These are phyloP conservation scores for Diaporthe ampelina DNA, from an alignment of 2,329 filamentous ascomycete genomes.

Conservation along the genomic window DNA sequence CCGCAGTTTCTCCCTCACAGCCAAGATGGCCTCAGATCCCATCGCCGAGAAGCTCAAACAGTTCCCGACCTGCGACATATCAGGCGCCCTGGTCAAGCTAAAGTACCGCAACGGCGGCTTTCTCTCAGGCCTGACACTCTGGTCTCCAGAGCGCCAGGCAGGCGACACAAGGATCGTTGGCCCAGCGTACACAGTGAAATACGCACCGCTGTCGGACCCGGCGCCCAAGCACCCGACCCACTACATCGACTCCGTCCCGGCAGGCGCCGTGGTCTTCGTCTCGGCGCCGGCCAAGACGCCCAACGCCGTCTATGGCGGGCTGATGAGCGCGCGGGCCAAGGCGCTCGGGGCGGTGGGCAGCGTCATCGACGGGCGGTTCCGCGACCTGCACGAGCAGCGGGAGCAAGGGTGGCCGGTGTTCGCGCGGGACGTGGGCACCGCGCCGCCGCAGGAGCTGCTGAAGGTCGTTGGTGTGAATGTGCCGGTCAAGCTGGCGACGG, in stretches of 20 bases:
- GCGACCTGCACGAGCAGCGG: constrained; percentile 67
- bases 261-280: constrained; percentile 63
- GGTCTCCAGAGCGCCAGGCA: constrained; percentile 64
- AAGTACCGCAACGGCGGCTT: constrained; percentile 65
- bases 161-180: constrained; percentile 67
- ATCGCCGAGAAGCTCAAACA: constrained; percentile 50
- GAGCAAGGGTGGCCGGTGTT: constrained; percentile 62
- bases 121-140: constrained; percentile 66
- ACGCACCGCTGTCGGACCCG: constrained; percentile 61
- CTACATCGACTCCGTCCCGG: constrained; percentile 66
- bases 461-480: constrained; percentile 60
- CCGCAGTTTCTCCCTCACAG: constrained; percentile 2
- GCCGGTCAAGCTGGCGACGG: constrained; percentile 54
- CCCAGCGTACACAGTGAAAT: constrained; percentile 68
- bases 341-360: constrained; percentile 60
- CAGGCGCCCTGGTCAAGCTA: constrained; percentile 66
- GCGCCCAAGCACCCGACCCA: constrained; percentile 60
- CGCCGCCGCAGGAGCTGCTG: constrained; percentile 57
- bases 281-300: constrained; percentile 60
- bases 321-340: constrained; percentile 65
- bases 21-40: constrained; percentile 43
- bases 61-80: constrained; percentile 63
- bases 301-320: constrained; percentile 67
- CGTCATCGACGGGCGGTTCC: constrained; percentile 65
- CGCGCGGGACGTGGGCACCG: constrained; percentile 59